phyloP scores from a whole-genome alignment of 148 eudicot species.

The Selenicereus undatus region DNA sequence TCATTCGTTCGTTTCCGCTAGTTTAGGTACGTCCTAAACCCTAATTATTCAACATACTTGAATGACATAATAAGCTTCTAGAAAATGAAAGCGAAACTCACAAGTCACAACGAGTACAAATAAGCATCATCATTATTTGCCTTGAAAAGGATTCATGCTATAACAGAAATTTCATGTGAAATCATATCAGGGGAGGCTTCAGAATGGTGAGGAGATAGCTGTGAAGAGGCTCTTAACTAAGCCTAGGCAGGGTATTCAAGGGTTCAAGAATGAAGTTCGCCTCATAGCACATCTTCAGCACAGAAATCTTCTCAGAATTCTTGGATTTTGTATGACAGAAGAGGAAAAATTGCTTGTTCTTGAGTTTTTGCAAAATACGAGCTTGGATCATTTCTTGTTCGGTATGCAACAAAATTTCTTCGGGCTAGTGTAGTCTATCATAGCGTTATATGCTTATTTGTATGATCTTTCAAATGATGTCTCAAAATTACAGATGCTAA shows the following conservation, averaged over 20 bases:
- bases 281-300: neutral
- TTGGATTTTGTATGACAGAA: neutral
- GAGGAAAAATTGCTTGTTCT: neutral
- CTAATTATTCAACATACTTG: no score
- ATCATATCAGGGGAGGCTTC: slow-evolving; percentile 2
- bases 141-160: neutral
- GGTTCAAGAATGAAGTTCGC: neutral
- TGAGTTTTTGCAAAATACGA: neutral
- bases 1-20: no score
- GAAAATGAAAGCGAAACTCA: no score
- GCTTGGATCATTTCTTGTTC: neutral
- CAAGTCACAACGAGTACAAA: no score
- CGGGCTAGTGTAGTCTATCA: neutral
- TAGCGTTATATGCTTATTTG: no score
- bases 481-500: slow-evolving; percentile 8
- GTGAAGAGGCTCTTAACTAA: slow-evolving; percentile 5
- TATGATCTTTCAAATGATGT: no score
- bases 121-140: no score
- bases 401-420: neutral
- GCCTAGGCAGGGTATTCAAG: neutral
- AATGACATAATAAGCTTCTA: no score
- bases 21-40: no score
- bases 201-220: slow-evolving; percentile 10
- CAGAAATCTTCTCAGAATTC: neutral
- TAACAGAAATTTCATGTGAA: neutral